A percentile compares a stretch with the other conserved stretches of the same genome.
phyloP scores from a whole-genome alignment of 2,329 filamentous ascomycete genomes.

The Fusarium tjaetaba region DNA sequence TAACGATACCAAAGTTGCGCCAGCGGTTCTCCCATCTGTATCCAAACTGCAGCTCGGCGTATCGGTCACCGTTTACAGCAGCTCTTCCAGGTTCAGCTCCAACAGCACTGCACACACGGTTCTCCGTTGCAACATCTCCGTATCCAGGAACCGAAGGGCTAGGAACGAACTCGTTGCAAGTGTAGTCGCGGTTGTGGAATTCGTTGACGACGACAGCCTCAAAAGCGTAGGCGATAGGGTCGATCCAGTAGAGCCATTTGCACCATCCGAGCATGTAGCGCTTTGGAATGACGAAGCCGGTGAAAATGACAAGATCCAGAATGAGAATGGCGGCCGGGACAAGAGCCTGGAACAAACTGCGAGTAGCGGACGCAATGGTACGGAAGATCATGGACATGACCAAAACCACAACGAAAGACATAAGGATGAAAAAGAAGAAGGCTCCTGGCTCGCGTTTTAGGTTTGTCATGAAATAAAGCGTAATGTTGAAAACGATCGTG shows the following conservation, averaged over 20 bases:
- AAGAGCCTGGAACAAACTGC: conserved; percentile 44
- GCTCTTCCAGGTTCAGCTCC: conserved; percentile 57
- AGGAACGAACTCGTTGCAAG: conserved; percentile 60
- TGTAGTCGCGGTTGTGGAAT: conserved; percentile 73
- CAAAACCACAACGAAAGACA: conserved; percentile 77
- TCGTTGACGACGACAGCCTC: conserved; percentile 87
- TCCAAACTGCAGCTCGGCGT: conserved; percentile 54
- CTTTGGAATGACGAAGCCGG: conserved; percentile 73
- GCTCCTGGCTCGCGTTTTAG: conserved; percentile 76
- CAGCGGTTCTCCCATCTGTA: conserved; percentile 71
- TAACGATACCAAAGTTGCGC: conserved; percentile 76
- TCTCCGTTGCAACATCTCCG: conserved; percentile 20
- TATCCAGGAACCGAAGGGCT: conserved; percentile 42
- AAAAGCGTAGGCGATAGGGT: conserved; percentile 83
- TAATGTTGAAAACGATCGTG: conserved; percentile 78
- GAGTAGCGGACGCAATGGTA: conserved; percentile 44
- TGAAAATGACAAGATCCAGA: conserved; percentile 68
- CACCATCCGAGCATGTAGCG: conserved; percentile 82
- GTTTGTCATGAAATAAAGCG: conserved; percentile 88
- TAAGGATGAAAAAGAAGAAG: conserved; percentile 88
- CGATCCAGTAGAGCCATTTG: conserved; percentile 83
- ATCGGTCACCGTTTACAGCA: conserved; percentile 58
- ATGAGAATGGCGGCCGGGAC: conserved; percentile 45
- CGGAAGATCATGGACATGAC: conserved; percentile 74
- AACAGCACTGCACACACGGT: conserved; percentile 58